phyloP scores from a whole-genome alignment of 495 filamentous ascomycete genomes.

The Hyaloscypha finlandica region DNA sequence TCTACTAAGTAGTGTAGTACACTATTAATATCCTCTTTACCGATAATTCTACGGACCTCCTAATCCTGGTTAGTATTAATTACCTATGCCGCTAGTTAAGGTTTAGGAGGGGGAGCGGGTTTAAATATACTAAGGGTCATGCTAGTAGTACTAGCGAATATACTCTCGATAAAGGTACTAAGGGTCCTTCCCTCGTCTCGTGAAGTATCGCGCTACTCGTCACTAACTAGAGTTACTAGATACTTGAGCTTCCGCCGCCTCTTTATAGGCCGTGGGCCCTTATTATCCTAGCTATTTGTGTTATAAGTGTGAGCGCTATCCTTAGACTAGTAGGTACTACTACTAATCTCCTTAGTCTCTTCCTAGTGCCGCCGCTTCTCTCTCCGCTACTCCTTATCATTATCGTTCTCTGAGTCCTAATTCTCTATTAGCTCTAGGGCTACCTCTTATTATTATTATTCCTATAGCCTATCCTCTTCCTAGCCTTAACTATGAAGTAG shows the following conservation, averaged over 20 bases:
- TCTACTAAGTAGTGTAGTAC: conserved; percentile 26
- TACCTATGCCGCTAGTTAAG: too few relatives aligned
- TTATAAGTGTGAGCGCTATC: too few relatives aligned
- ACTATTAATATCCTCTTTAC: conserved; percentile 26
- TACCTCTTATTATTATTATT: conserved; percentile 3
- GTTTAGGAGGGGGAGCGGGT: too few relatives aligned
- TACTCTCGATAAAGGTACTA: too few relatives aligned
- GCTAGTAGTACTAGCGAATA: too few relatives aligned
- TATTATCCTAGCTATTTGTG: too few relatives aligned
- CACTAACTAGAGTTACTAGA: conserved; percentile 2
- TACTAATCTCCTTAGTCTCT: background rate
- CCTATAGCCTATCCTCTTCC: conserved; percentile 5
- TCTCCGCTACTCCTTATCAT: background rate
- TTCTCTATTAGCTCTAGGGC: background rate
- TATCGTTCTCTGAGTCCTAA: background rate
- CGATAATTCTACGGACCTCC: conserved; percentile 25
- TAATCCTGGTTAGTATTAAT: conserved; percentile 14
- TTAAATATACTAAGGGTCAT: too few relatives aligned
- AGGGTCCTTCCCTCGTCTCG: too few relatives aligned
- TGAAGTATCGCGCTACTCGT: conserved; percentile 18
- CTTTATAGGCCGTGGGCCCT: too few relatives aligned
- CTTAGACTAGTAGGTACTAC: too few relatives aligned
- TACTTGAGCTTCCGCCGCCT: too few relatives aligned
- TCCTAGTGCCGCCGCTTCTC: background rate
- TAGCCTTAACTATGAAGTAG: conserved; percentile 11